These are phyloP conservation scores for Barnettozyma hawaiiensis DNA, from an alignment of 1,139 yeast genomes.

Conservation along the genomic window DNA sequence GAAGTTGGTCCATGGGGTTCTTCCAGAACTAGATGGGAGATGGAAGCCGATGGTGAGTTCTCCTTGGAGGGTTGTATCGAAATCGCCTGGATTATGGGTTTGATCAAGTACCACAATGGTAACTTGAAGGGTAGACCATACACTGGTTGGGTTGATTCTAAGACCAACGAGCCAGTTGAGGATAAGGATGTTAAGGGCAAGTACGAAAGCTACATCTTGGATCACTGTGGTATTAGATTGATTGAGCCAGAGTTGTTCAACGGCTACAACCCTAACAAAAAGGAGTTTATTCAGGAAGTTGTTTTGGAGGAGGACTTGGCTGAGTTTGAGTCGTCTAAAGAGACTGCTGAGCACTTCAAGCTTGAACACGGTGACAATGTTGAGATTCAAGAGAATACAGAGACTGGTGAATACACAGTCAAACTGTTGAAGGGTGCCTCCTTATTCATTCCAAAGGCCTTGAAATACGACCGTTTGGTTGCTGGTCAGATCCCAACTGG, in stretches of 20 bases:
- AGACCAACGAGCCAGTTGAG: constrained; percentile 87
- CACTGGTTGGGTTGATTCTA: constrained; percentile 96
- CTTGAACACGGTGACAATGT: constrained; percentile 91
- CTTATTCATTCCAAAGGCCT: constrained; percentile 89
- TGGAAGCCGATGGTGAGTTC: constrained; percentile 93
- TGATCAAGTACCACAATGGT: constrained; percentile 91
- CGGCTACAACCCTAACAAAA: constrained; percentile 93
- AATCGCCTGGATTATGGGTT: constrained; percentile 99
- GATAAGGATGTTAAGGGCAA: constrained; percentile 89
- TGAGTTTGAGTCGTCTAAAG: constrained; percentile 91
- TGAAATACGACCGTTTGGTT: constrained; percentile 89
- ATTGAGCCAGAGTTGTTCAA: constrained; percentile 91
- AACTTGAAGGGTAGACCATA: constrained; percentile 81
- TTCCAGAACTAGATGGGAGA: constrained; percentile 98
- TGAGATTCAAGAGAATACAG: constrained; percentile 85
- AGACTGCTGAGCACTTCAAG: constrained; percentile 92
- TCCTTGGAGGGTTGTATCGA: constrained; percentile 98
- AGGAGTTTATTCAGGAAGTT: constrained; percentile 89
- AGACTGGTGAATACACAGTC: constrained; percentile 88
- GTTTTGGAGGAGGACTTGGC: constrained; percentile 94
- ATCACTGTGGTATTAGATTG: constrained; percentile 93
- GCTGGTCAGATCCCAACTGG: constrained; percentile 99
- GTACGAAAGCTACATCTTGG: constrained; percentile 83
- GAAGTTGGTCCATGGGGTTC: constrained; percentile 99
- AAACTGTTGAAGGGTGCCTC: constrained; percentile 89